Evolutionary conservation across 2,329 filamentous ascomycete species (phyloP).

Genomic region (Monosporascus sp.): DNA sequence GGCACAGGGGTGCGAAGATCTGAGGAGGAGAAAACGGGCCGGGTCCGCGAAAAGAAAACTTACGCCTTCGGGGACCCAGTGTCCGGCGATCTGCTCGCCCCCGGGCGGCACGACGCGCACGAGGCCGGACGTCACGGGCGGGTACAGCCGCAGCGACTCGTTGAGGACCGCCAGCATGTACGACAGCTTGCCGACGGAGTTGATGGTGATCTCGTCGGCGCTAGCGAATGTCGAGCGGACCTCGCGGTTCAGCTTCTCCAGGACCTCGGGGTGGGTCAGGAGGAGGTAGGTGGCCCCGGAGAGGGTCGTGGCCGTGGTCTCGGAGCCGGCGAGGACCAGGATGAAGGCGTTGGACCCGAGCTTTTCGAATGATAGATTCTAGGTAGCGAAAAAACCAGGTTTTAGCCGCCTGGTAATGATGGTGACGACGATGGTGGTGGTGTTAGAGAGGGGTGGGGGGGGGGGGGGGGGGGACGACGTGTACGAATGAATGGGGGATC

Average conservation of each 20-base stretch:
- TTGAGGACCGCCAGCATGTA: constrained; percentile 39
- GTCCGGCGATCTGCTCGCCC: constrained; percentile 18
- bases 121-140: constrained; percentile 22
- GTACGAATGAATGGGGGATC: no score
- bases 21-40: not conserved
- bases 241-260: constrained; percentile 32
- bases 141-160: constrained; percentile 38
- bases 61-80: constrained; percentile 22
- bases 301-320: constrained; percentile 25
- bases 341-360: constrained; percentile 22
- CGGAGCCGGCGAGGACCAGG: constrained; percentile 23
- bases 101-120: constrained; percentile 16
- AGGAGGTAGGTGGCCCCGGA: constrained; percentile 25
- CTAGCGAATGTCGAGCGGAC: constrained; percentile 31
- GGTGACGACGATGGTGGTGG: no score
- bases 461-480: no score
- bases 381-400: not conserved
- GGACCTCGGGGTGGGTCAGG: constrained; percentile 23
- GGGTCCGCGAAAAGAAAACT: constrained; percentile 2
- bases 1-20: not conserved
- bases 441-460: no score
- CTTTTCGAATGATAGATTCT: constrained; percentile 22
- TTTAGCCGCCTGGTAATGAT: no score
- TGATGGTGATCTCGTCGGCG: constrained; percentile 33
- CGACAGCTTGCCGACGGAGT: constrained; percentile 25